These are phyloP conservation scores for Candida sanyaensis DNA, from an alignment of 1,139 yeast genomes.

Conservation along the genomic window DNA sequence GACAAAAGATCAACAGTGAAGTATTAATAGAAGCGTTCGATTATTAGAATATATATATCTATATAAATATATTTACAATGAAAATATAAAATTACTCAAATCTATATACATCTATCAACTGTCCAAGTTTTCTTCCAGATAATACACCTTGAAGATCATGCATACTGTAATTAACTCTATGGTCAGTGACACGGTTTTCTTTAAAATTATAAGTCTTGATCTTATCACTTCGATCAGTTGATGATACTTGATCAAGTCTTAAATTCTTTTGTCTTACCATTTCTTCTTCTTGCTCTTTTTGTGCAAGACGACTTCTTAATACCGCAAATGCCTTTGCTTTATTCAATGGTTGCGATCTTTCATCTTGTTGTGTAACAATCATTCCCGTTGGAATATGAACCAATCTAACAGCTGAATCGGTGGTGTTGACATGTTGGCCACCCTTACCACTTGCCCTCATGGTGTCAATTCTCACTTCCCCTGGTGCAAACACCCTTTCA, in stretches of 20 bases:
- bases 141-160: conserved; percentile 83
- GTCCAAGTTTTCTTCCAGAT: conserved; percentile 70
- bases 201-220: conserved; percentile 92
- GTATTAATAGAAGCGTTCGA: conserved; percentile 4
- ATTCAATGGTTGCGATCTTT: conserved; percentile 91
- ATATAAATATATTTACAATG: background rate
- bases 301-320: conserved; percentile 81
- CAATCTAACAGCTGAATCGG: conserved; percentile 94
- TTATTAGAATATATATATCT: conserved; percentile 1
- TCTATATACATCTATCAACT: conserved; percentile 35
- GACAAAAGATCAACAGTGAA: conserved; percentile 2
- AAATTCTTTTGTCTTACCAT: conserved; percentile 65
- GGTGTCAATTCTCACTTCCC: conserved; percentile 88
- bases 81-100: background rate
- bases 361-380: conserved; percentile 89
- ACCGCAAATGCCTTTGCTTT: conserved; percentile 93
- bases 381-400: conserved; percentile 93
- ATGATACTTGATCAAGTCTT: conserved; percentile 80
- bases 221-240: conserved; percentile 91
- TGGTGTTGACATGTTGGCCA: conserved; percentile 97
- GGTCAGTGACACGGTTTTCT: conserved; percentile 92
- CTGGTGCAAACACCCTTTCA: conserved; percentile 78
- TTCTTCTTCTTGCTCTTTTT: conserved; percentile 66
- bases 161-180: conserved; percentile 76
- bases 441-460: conserved; percentile 98